Conservation (phyloP, 306 rosid species). For the Styphnolobium japonicum region DNA sequence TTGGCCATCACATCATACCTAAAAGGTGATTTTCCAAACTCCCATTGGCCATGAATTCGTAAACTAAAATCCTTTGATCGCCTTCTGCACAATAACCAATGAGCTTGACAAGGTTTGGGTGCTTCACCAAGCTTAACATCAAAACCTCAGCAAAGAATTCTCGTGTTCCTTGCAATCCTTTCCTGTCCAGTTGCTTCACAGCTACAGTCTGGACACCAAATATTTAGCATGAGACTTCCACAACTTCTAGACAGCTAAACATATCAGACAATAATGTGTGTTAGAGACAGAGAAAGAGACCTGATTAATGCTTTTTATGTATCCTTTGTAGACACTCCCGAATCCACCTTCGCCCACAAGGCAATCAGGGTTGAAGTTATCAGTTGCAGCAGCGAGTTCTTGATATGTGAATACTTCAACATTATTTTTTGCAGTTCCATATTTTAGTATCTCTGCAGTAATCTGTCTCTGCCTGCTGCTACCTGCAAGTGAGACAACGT, state of each 20-base stretch:
- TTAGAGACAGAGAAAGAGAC: not conserved
- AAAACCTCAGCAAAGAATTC: conserved; percentile 53
- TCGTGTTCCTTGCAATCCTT: conserved; percentile 47
- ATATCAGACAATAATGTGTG: not conserved
- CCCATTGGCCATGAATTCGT: conserved; percentile 49
- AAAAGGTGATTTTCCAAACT: conserved; percentile 47
- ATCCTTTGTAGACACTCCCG: conserved; percentile 44
- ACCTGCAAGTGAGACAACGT: conserved; percentile 21
- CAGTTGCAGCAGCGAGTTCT: conserved; percentile 38
- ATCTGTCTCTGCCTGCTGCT: conserved; percentile 35
- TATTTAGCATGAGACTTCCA: not conserved
- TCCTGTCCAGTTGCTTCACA: conserved; percentile 42
- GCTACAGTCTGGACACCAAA: conserved; percentile 40
- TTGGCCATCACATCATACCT: conserved; percentile 17
- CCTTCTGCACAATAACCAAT: conserved; percentile 49
- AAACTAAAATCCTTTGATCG: conserved; percentile 42
- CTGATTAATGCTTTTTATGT: conserved; percentile 19
- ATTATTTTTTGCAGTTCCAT: conserved; percentile 27
- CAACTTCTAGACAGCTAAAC: not conserved
- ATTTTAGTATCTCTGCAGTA: conserved; percentile 14
- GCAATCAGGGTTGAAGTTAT: conserved; percentile 24
- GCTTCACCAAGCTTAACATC: conserved; percentile 46
- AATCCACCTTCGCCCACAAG: conserved; percentile 46
- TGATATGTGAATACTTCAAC: conserved; percentile 18
- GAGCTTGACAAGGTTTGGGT: conserved; percentile 44